Percentiles rank a stretch among this genome's conserved stretches.
Evolutionary conservation across 179 eudicot genomes (phyloP).

Genomic region (Spinacia oleracea): DNA sequence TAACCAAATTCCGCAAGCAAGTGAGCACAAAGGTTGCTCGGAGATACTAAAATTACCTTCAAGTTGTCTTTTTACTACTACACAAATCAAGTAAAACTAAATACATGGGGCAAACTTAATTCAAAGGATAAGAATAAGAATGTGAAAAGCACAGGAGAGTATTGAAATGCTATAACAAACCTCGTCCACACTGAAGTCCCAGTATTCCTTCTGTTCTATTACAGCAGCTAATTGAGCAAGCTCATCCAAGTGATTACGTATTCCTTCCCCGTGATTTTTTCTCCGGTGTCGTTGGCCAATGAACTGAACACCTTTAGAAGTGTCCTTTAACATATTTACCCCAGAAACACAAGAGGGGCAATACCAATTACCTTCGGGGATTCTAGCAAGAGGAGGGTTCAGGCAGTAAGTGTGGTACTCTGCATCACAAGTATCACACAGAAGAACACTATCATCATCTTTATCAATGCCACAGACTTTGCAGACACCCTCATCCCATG

Average conservation of each 20-base stretch:
- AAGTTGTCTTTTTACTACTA: too few species aligned
- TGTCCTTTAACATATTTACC: constrained; percentile 34
- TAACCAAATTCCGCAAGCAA: too few species aligned
- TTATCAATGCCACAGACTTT: constrained; percentile 93
- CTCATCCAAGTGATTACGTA: constrained; percentile 51
- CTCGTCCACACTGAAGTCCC: constrained; percentile 90
- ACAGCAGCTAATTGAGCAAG: constrained; percentile 55
- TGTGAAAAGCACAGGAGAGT: neutral
- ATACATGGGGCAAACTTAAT: too few species aligned
- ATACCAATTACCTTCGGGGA: constrained; percentile 96
- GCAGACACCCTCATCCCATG: constrained; percentile 97
- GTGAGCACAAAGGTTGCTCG: too few species aligned
- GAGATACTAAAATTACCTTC: too few species aligned
- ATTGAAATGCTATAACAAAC: constrained; percentile 36
- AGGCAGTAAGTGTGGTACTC: constrained; percentile 92
- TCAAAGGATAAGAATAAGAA: neutral
- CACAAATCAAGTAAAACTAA: too few species aligned
- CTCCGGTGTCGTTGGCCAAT: constrained; percentile 37
- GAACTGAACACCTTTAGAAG: constrained; percentile 37
- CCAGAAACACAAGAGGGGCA: constrained; percentile 88
- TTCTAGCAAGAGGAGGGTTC: constrained; percentile 82
- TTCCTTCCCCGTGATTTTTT: constrained; percentile 56
- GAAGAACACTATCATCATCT: constrained; percentile 86
- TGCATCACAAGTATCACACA: constrained; percentile 94
- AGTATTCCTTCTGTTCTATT: constrained; percentile 71